These are phyloP conservation scores for Alternaria infectoria DNA, from an alignment of 2,329 filamentous ascomycete genomes.

Conservation along the genomic window DNA sequence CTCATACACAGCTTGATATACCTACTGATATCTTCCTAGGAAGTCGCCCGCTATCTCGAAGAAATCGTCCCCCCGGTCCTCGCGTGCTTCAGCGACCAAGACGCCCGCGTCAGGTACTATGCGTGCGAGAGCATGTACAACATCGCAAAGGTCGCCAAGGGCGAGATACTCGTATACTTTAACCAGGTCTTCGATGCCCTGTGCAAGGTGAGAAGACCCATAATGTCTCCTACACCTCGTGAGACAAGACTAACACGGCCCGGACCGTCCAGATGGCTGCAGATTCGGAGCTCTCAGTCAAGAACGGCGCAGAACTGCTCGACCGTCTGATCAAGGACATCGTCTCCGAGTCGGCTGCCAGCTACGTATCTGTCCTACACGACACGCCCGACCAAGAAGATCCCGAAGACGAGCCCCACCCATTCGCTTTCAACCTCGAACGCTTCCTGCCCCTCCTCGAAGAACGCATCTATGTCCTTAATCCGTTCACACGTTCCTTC, in stretches of 20 bases:
- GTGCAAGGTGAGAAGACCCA: slow-evolving; percentile 73
- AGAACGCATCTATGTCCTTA: slow-evolving; percentile 91
- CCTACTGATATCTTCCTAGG: slow-evolving; percentile 59
- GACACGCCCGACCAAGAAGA: slow-evolving; percentile 59
- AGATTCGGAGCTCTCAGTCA: slow-evolving; percentile 94
- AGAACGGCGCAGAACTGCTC: slow-evolving; percentile 94
- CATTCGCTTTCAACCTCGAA: slow-evolving; percentile 80
- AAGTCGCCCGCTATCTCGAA: slow-evolving; percentile 88
- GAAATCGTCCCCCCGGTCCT: slow-evolving; percentile 95
- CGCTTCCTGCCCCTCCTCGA: slow-evolving; percentile 92
- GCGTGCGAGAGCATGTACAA: slow-evolving; percentile 99
- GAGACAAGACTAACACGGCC: slow-evolving; percentile 25
- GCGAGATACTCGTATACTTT: slow-evolving; percentile 95
- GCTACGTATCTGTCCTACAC: slow-evolving; percentile 89
- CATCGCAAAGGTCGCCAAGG: slow-evolving; percentile 98
- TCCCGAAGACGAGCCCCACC: slow-evolving; percentile 25
- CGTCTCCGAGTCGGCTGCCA: slow-evolving; percentile 90
- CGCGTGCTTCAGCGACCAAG: slow-evolving; percentile 96
- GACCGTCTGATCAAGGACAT: slow-evolving; percentile 97
- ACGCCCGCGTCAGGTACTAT: slow-evolving; percentile 96
- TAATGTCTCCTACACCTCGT: not conserved
- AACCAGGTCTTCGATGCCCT: slow-evolving; percentile 98
- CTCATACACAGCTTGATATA: not conserved
- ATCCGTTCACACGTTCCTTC: slow-evolving; percentile 93
- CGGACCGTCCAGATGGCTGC: slow-evolving; percentile 74